Evolutionary conservation across 768 basidiomycete genomes (phyloP), one percentile per base, ranked within the genome.

Genomic region (Boletus rubescentipes): DNA sequence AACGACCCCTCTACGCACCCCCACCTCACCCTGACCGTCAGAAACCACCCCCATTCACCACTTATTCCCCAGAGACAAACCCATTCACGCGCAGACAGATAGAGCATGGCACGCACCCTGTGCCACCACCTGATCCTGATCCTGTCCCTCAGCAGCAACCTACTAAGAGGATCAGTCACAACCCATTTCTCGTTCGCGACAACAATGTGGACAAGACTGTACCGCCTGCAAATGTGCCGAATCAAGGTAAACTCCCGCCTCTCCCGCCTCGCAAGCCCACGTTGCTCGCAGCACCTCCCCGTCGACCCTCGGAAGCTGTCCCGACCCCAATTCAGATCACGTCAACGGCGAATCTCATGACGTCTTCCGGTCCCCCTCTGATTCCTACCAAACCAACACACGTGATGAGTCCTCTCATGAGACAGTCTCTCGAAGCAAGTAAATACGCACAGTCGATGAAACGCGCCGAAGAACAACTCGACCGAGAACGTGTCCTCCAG

Each of bases 391-490:
- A 52, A 29, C 61, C 70, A 4, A 53, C 57, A 4, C 85, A 88
- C 49, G 69, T 82, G 29, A 83, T 82, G 21, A 86, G 83, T 11
- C 77, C 79, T 0, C 71, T 89, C n/a, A 89, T 89, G 73, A 79
- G 80, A 54, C 88, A 91, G 67, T 84, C 82, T 20, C 72, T 92
- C 1, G 83, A 87, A 48, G 90, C 90, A 7, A 84, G 81, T 53
- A 87, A 88, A 62, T 79, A 81, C 0, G 89, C 81, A 1, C 84
- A 88, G 66, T 79, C 78, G 5, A 74, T 89, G 69, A 88, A 89
- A 68, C 80, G 81, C 44, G 84, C 81, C 0, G 85, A 90, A 61
- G 82, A 81, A 38, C 77, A 80, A 57, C 74, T 89, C 16, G 87
- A 88, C 66, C 80, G 82, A 58, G 85, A 87, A 64, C 76, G 89